Base-by-base conservation (phyloP, 2,329 filamentous ascomycete genomes). In the Ophiostoma perfectum region DNA sequence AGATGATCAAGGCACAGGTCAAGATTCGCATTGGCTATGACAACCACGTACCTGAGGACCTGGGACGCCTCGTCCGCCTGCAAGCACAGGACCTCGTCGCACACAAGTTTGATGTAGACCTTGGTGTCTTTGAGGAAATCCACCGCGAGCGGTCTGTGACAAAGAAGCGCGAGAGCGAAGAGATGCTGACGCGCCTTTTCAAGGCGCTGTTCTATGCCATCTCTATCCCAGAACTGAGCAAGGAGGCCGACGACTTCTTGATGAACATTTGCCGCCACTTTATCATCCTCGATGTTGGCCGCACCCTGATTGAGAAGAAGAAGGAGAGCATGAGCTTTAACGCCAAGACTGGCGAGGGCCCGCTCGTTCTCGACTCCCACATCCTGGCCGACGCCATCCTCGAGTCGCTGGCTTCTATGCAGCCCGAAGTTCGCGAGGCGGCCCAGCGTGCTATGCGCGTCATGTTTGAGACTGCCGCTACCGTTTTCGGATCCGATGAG, bases 11-110 rank as follows among this genome's bases (percentile, higher is more conserved):
- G 72, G 86, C 93, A 0, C 93, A 98, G 74, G 82, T 97, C 66
- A 99, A 98, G 80, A 82, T 99, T 44, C 87, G 94, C 67, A 90
- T 99, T 69, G 95, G 95, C 4, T 87, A 88, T 70, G 95, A 99
- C 75, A 90, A 44, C 47, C 52, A 85, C 74, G 81, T 98, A 12
- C 94, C 94, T 0, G 95, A 99, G 7, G 94, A 99, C 72, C 86
- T 98, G 71, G 88, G 92, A 4, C 86, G 91, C 62, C 82, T 96
- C 8, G 85, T 99, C 64, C 89, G 95, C 47, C 83, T 98, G 5
- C 92, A 98, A 76, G 93, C 92, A 0, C 91, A 96, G 74, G 95
- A 99, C 74, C 80, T 98, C 3, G 80, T 91, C 38, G 84, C 86
- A 9, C 86, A 86, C 71, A 94, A 92, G 73, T 85, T 87, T 67